Evolutionary conservation across 345 rosid species (phyloP), one percentile per base, ranked within the genome.

Genomic region (Euphorbia tirucalli): DNA sequence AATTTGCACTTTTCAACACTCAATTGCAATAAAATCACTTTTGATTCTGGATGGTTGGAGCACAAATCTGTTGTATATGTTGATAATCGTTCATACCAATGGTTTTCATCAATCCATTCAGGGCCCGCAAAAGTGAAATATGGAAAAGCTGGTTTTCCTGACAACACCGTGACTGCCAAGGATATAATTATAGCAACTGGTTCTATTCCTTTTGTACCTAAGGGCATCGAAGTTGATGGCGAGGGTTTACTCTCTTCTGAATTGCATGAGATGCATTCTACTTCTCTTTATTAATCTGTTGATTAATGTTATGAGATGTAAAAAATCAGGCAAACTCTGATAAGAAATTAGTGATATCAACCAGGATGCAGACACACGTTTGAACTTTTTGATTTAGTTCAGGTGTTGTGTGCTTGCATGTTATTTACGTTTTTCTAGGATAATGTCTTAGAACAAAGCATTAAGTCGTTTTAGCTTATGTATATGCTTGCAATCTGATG

Each of bases 181-280:
- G 66, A 92, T 73, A 90, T 95, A 69, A 89, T 95, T 77, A 86
- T 93, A 65, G 99, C 98, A 56, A 95, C 99, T 74, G 99, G 99
- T 72, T 93, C 99, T 50, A 92, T 95, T 25, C 98, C 99, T 10
- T 93, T 95, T 80, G 98, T 95, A 24, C 99, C 98, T 54, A 90
- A 90, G 82, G 99, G 99, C 78, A 95, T 95, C 72, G 97, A 95
- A 88, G 92, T 95, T 80, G 98, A 95, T 80, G 99, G 99, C 93
- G 88, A 63, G 50, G 54, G 22, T 61, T 49, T 31, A 52, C 43
- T n/a, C 39, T 61, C 55, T 41, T 75, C 6, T 41, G 24, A 49
- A 18, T 71, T 57, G 19, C 43, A 22, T 18, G 25, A 22, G 67
- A n/a, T 35, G 32, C 18, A 24, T 25, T 27, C 52, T 57, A 16